phyloP scores from a whole-genome alignment of 495 filamentous ascomycete genomes.

The Aspergillus wentii region DNA sequence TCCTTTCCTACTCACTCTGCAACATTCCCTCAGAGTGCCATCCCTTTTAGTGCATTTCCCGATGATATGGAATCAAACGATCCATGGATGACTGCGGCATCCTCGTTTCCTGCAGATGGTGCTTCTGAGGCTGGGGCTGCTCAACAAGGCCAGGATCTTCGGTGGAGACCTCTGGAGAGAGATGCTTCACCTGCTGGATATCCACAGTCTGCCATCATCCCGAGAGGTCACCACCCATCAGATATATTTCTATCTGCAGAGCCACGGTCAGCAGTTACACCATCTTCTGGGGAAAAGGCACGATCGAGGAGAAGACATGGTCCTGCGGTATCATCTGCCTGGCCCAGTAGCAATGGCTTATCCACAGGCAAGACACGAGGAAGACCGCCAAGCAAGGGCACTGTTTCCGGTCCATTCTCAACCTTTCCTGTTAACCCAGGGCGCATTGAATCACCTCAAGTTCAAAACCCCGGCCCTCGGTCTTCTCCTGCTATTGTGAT shows the following conservation, averaged over 20 bases:
- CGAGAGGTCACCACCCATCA: constrained; percentile 46
- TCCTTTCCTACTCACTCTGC: constrained; percentile 45
- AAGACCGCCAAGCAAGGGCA: constrained; percentile 76
- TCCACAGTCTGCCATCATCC: constrained; percentile 78
- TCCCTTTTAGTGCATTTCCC: constrained; percentile 57
- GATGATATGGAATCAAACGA: constrained; percentile 47
- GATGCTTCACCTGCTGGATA: constrained; percentile 63
- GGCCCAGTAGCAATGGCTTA: constrained; percentile 66
- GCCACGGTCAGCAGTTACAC: constrained; percentile 66
- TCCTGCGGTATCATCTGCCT: constrained; percentile 91
- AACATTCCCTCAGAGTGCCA: constrained; percentile 52
- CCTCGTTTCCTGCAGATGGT: constrained; percentile 24
- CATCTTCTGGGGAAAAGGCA: constrained; percentile 47
- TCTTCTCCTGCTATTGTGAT: constrained; percentile 21
- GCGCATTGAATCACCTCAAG: constrained; percentile 29
- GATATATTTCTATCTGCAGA: constrained; percentile 50
- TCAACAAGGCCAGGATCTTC: constrained; percentile 34
- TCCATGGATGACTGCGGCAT: constrained; percentile 50
- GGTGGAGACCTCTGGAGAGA: constrained; percentile 42
- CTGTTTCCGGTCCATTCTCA: constrained; percentile 71
- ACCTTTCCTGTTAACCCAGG: constrained; percentile 75
- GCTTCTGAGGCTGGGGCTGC: constrained; percentile 17
- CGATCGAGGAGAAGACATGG: constrained; percentile 73
- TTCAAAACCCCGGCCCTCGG: constrained; percentile 20
- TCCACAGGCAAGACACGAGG: constrained; percentile 74